Evolutionary conservation across 257 asterid species (phyloP), one percentile per base, ranked within the genome.

Genomic region (Marsdenia floribunda): DNA sequence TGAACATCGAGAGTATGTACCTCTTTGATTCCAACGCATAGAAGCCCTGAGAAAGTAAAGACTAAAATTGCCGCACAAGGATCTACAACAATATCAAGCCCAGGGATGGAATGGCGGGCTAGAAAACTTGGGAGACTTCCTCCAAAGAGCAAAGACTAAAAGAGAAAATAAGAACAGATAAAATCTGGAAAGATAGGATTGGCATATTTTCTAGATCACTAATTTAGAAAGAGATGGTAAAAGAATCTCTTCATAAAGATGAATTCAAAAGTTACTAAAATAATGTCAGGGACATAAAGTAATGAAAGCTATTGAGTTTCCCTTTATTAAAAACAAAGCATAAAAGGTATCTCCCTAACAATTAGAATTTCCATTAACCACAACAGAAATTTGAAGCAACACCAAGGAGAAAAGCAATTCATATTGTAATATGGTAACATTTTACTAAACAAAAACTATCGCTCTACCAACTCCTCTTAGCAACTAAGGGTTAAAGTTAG

Each of bases 1-100:
- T 40, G n/a, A 13, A 47, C 26, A 50, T 15, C 46, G 22, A 35
- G 46, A 19, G 11, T 6, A 22, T 47, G 26, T 78, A 92, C 99
- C 99, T 94, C 99, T 79, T 89, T 94, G 85, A 94, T 94, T 77
- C 98, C 98, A 60, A 88, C 81, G 75, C 97, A 92, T 33, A 94
- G 65, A 70, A 94, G 96, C 52, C 92, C 97, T 3, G 97, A 89
- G 84, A 90, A 97, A 76, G 87, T 77, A 64, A 86, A 87, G 68
- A 94, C 97, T 77, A 94, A 82, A 79, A 89, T 18, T 75, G 97
- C 91, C 38, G 97, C 97, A 86, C 96, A 91, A 68, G 99, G 99
- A 73, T 94, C 99, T 44, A 94, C 96, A 52, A 88, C 86, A 73
- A 92, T 24, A 73, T 69, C 89, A 82, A 92, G 76, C 71, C 96